Evolutionary conservation across 202 grass and related monocot species (phyloP).

Genomic region (Dendrocalamus latiflorus): DNA sequence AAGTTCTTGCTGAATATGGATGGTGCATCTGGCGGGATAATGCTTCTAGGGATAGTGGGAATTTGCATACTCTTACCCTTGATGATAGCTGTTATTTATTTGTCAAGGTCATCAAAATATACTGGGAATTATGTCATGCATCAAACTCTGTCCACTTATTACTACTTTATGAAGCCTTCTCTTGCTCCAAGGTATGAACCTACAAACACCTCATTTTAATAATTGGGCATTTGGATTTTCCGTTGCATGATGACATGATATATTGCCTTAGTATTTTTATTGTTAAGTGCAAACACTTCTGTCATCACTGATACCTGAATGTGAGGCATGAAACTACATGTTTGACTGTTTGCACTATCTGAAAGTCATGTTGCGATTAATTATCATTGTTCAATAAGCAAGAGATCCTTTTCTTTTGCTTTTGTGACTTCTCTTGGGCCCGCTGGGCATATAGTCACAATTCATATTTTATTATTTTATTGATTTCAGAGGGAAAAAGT

Average conservation of each 20-base stretch:
- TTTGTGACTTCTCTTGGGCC: not conserved
- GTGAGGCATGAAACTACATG: not conserved
- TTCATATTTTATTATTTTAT: not conserved
- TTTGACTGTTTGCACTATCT: not conserved
- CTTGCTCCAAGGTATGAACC: constrained; percentile 88
- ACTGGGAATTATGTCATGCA: constrained; percentile 99
- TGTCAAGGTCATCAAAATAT: constrained; percentile 98
- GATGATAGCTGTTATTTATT: constrained; percentile 98
- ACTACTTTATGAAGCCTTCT: too few species aligned
- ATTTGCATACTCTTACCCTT: constrained; percentile 94
- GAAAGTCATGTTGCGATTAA: not conserved
- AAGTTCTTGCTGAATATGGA: constrained; percentile 95
- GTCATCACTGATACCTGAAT: not conserved
- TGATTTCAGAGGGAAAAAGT: not conserved
- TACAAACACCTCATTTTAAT: not conserved
- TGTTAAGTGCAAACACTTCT: not conserved
- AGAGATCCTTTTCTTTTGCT: not conserved
- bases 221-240: too few species aligned
- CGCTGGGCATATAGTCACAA: not conserved
- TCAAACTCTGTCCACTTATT: constrained; percentile 89
- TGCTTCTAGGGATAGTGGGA: constrained; percentile 92
- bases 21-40: constrained; percentile 91
- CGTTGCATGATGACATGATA: too few species aligned
- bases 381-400: not conserved
- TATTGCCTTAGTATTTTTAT: too few species aligned